These are phyloP conservation scores for Huntiella omanensis DNA, from an alignment of 2,329 filamentous ascomycete genomes.

Conservation along the genomic window DNA sequence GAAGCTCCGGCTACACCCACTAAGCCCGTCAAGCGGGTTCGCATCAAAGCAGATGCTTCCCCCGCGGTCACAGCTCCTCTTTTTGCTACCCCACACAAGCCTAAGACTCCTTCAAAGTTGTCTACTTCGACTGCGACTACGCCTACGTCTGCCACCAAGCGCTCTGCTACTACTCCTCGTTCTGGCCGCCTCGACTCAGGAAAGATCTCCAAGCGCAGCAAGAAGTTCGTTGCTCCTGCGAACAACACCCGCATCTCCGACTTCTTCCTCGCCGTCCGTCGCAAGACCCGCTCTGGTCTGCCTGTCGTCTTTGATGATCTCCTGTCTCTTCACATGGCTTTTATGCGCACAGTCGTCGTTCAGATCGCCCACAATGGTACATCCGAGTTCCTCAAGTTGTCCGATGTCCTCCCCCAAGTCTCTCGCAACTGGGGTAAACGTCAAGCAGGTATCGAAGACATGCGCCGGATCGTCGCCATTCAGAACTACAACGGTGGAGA, in stretches of 20 bases:
- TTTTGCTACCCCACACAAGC: conserved; percentile 7
- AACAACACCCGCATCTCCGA: conserved; percentile 20
- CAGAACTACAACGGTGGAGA: conserved; percentile 19
- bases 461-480: conserved; percentile 49
- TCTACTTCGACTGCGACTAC: background rate
- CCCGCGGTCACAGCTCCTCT: conserved; percentile 1
- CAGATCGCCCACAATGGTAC: conserved; percentile 52
- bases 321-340: conserved; percentile 43
- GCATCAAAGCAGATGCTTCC: conserved; percentile 10
- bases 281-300: conserved; percentile 19
- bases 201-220: conserved; percentile 10
- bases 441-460: conserved; percentile 43
- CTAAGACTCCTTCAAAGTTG: background rate
- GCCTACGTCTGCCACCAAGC: conserved; percentile 7
- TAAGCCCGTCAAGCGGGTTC: conserved; percentile 9
- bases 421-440: conserved; percentile 56
- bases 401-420: conserved; percentile 40
- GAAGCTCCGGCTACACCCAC: conserved; percentile 3
- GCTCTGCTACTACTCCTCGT: conserved; percentile 9
- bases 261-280: conserved; percentile 17
- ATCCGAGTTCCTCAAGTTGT: conserved; percentile 43
- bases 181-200: conserved; percentile 10
- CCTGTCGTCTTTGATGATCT: conserved; percentile 38
- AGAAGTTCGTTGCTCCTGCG: conserved; percentile 10
- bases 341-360: conserved; percentile 48